Conservation (phyloP, 495 filamentous ascomycete species). For the Hypoxylon trugodes region DNA sequence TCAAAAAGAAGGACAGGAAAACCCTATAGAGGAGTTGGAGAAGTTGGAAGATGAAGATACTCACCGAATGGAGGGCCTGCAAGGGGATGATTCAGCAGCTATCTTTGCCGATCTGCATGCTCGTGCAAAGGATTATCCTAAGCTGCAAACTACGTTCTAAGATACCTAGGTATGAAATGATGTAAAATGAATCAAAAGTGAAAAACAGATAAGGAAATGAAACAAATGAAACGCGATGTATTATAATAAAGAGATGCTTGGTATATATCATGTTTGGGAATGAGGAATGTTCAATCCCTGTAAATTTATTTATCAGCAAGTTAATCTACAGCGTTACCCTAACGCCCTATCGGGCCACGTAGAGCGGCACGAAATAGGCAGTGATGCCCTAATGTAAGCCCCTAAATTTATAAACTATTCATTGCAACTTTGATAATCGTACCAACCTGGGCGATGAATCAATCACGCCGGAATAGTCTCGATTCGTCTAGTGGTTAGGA, state of each 20-base stretch:
- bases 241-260: neutral
- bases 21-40: constrained; percentile 62
- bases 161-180: neutral
- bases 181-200: neutral
- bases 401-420: too few relatives aligned
- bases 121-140: constrained; percentile 50
- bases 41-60: constrained; percentile 55
- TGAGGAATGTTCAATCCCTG: too few relatives aligned
- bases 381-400: too few relatives aligned
- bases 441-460: too few relatives aligned
- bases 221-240: neutral
- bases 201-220: neutral
- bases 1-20: constrained; percentile 62
- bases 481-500: constrained; percentile 39
- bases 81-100: constrained; percentile 48
- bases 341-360: too few relatives aligned
- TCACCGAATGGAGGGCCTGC: constrained; percentile 48
- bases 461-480: constrained; percentile 5
- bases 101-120: constrained; percentile 55
- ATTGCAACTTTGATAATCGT: too few relatives aligned
- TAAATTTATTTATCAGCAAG: too few relatives aligned
- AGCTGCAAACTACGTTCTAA: constrained; percentile 52
- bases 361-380: too few relatives aligned
- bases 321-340: too few relatives aligned
- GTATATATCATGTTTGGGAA: too few relatives aligned